Evolutionary conservation across 2,329 filamentous ascomycete genomes (phyloP), one percentile per base, ranked within the genome.

Genomic region (Sporothrix euskadiensis): DNA sequence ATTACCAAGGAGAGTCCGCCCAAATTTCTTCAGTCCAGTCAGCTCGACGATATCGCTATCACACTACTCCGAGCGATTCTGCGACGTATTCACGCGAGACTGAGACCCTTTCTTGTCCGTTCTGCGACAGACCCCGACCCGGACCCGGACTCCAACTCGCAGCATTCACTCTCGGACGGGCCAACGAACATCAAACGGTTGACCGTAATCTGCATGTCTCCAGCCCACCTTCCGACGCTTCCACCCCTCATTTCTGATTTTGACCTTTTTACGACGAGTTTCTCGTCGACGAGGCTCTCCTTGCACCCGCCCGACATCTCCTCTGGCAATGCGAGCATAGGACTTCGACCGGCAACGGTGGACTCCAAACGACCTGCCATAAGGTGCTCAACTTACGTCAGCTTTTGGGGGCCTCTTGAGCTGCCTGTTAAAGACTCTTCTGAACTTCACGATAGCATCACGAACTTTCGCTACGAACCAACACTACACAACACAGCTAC

Each of bases 301-400:
- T 39, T 30, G n/a, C 59, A 44, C 59, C 14, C n/a, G 8, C 12
- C 26, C 39, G 22, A 54, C 9, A 41, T 14, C 59, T 65, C 59
- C 47, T n/a, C 61, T 30, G 52, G 59, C 49, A n/a, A 72, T 72
- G 71, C 61, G 16, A 72, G 35, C 47, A 57, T 39, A 32, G 22
- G 22, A 16, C 22, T 66, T 30, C 12, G 41, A 44, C 49, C 32
- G 30, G 35, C 30, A 35, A 72, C 63, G 52, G 63, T 30, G 71
- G 63, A 72, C 39, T 63, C 49, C 41, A 49, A 44, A 63, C 56
- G 47, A 35, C 65, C 14, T 41, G 26, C 39, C 63, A 19, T 22
- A 35, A n/a, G 12, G 47, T n/a, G 35, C 47, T 39, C 3, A 41
- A 14, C 16, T 59, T 66, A n/a, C 61, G 39, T 66, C 39, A 39